Conservation (phyloP, 208 protist species). For the Leishmania guyanensis region DNA sequence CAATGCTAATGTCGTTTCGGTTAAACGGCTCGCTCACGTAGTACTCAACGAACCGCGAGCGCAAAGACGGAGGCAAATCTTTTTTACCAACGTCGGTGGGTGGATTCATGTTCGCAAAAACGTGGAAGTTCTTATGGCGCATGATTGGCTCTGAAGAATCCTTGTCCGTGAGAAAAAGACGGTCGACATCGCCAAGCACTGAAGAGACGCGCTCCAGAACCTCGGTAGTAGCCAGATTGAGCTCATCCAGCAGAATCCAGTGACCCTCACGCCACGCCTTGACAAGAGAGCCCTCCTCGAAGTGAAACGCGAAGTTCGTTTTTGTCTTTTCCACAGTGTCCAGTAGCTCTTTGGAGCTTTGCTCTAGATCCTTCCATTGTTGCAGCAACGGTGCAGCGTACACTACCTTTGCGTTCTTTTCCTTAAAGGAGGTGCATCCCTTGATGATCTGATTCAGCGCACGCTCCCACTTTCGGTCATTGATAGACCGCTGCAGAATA, state of each 20-base stretch:
- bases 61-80: slow-evolving; percentile 94
- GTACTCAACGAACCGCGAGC: slow-evolving; percentile 98
- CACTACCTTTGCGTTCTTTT: slow-evolving; percentile 48
- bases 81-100: slow-evolving; percentile 99
- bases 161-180: slow-evolving; percentile 85
- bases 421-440: slow-evolving; percentile 63
- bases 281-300: slow-evolving; percentile 98
- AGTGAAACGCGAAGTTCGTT: slow-evolving; percentile 97
- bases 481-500: slow-evolving; percentile 59
- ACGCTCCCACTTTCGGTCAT: slow-evolving; percentile 64
- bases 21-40: slow-evolving; percentile 98
- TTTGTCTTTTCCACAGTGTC: slow-evolving; percentile 56
- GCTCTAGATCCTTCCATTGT: slow-evolving; percentile 68
- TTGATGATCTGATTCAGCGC: slow-evolving; percentile 78
- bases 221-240: slow-evolving; percentile 99
- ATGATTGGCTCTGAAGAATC: slow-evolving; percentile 60
- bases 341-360: slow-evolving; percentile 51
- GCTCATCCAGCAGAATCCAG: slow-evolving; percentile 99
- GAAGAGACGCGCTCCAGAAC: slow-evolving; percentile 96
- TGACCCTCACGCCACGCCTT: slow-evolving; percentile 96
- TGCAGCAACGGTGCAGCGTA: slow-evolving; percentile 20
- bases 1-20: slow-evolving; percentile 92
- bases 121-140: slow-evolving; percentile 97
- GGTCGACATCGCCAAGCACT: slow-evolving; percentile 93
- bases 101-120: slow-evolving; percentile 99